phyloP scores from a whole-genome alignment of 495 filamentous ascomycete species.

The Talaromyces ruber region DNA sequence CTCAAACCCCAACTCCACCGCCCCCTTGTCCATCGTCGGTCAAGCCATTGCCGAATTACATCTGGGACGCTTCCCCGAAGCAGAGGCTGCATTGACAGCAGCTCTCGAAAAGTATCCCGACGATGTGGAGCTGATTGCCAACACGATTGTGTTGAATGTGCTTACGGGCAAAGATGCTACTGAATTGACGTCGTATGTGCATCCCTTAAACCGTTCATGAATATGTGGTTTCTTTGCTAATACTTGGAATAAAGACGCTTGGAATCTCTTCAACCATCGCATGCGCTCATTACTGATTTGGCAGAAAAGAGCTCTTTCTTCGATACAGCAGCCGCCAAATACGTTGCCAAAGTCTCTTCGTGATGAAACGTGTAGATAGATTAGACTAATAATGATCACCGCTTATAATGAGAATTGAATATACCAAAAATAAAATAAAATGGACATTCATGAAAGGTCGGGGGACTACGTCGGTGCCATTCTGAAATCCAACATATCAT shows the following conservation, averaged over 20 bases:
- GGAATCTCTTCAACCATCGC: slow-evolving; percentile 46
- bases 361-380: slow-evolving; percentile 14
- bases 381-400: background rate
- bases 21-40: slow-evolving; percentile 58
- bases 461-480: slow-evolving; percentile 2
- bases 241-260: slow-evolving; percentile 32
- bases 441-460: no score
- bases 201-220: background rate
- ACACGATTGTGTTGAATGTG: slow-evolving; percentile 68
- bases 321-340: slow-evolving; percentile 72
- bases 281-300: slow-evolving; percentile 59
- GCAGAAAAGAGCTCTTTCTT: slow-evolving; percentile 72
- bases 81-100: slow-evolving; percentile 74
- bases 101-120: slow-evolving; percentile 66
- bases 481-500: slow-evolving; percentile 36
- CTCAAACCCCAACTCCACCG: slow-evolving; percentile 63
- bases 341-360: slow-evolving; percentile 60
- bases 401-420: background rate
- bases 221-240: slow-evolving; percentile 9
- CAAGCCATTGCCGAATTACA: slow-evolving; percentile 92
- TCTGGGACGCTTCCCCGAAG: slow-evolving; percentile 80
- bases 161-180: slow-evolving; percentile 60
- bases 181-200: slow-evolving; percentile 51
- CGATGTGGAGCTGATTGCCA: slow-evolving; percentile 67
- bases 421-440: background rate